Evolutionary conservation across 2,329 filamentous ascomycete species (phyloP), one percentile per base, ranked within the genome.

Genomic region (Aureobasidium sp.): DNA sequence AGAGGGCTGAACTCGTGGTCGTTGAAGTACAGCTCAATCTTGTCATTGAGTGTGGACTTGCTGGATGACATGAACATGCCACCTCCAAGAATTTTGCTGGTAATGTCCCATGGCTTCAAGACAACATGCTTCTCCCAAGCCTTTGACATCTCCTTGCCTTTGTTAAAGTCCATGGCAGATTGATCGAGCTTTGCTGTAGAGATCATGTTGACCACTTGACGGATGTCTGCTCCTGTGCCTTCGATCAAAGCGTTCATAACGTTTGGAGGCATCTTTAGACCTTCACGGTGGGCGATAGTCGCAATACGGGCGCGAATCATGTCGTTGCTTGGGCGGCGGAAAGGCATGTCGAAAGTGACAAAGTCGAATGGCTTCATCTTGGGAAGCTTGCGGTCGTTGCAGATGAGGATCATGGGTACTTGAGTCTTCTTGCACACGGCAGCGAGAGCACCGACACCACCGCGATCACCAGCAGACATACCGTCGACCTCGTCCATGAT

Each of bases 401-500:
- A 99, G 68, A 99, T 97, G 60, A 99, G 82, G 67, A 99, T 97
- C 72, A 99, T 87, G 0, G 94, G 94, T 27, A 99, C 86, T 68
- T 94, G 86, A 0, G 92, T 94, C 80, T 96, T 97, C 77, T 90
- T 96, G 81, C 93, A 97, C 60, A 96, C 88, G 63, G 94, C 91
- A 62, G 94, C 93, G 62, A 99, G 81, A 33, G 94, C 94, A 56
- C 92, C 94, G 52, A 99, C 94, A 73, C 94, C 94, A 67, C 94
- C 94, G 64, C 94, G 87, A 72, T 99, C 94, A 71, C 94, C 94
- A 39, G 91, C 92, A 64, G 93, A 97, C 94, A 99, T 97, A 58
- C 94, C 94, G 70, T 99, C 94, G 5, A 99, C 94, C 75, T 99
- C 94, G 68, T 99, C 94, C 94, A 99, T 97, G 76, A 99, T 91